phyloP scores from a whole-genome alignment of 306 rosid species.

The Lithocarpus polystachyus region DNA sequence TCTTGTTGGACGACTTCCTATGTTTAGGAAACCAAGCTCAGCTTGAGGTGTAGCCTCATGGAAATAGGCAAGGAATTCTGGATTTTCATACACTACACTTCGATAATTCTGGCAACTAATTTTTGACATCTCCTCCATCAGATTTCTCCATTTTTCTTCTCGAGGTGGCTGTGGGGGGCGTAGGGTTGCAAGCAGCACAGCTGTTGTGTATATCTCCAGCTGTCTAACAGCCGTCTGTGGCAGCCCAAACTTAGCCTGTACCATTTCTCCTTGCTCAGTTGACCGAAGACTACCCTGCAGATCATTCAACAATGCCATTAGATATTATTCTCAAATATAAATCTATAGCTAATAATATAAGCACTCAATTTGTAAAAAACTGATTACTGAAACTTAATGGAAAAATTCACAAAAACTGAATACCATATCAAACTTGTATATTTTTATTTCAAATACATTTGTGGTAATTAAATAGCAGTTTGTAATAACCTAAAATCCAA shows the following conservation, averaged over 20 bases:
- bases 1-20: conserved; percentile 92
- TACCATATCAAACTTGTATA: no score
- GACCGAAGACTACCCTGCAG: conserved; percentile 80
- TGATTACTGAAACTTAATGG: neutral
- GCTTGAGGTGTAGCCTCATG: conserved; percentile 96
- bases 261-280: conserved; percentile 99
- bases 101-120: conserved; percentile 78
- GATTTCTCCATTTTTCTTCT: conserved; percentile 78
- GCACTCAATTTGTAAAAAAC: conserved; percentile 5
- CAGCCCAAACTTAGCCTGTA: conserved; percentile 87
- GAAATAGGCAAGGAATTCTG: conserved; percentile 83
- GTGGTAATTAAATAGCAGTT: neutral
- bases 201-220: conserved; percentile 91
- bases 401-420: neutral
- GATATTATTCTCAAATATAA: neutral
- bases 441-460: neutral
- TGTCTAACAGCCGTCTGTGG: conserved; percentile 91
- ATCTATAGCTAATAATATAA: neutral
- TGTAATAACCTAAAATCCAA: neutral
- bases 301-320: conserved; percentile 10
- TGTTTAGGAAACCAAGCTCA: conserved; percentile 95
- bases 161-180: conserved; percentile 89
- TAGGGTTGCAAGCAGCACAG: conserved; percentile 90
- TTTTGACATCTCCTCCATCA: conserved; percentile 89
- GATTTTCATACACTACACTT: conserved; percentile 75